Evolutionary conservation across 2,329 filamentous ascomycete species (phyloP).

Genomic region (Emmonsia crescens): DNA sequence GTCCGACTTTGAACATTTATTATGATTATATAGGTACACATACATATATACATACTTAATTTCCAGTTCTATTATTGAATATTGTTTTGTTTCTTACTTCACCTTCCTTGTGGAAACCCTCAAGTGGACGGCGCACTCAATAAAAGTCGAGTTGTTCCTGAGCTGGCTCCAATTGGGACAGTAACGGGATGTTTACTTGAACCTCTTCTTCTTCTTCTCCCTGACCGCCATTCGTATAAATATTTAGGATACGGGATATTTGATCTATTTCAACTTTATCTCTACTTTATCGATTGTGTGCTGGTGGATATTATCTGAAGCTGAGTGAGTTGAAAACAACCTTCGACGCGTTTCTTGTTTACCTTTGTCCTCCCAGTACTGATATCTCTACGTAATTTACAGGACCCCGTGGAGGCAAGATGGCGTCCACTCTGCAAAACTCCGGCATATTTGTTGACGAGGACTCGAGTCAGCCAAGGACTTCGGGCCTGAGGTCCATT

Average conservation of each 20-base stretch:
- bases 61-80: background rate
- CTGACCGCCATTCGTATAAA: background rate
- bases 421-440: constrained; percentile 23
- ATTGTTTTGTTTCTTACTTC: background rate
- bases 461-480: constrained; percentile 24
- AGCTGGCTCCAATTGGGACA: background rate
- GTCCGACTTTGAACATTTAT: background rate
- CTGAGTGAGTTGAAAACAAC: background rate
- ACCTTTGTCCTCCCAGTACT: background rate
- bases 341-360: background rate
- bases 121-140: background rate
- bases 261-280: background rate
- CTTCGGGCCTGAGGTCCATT: constrained; percentile 43
- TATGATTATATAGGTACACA: too few relatives aligned
- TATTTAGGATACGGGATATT: background rate
- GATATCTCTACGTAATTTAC: background rate
- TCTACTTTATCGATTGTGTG: background rate
- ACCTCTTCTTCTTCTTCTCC: background rate
- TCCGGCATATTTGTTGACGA: constrained; percentile 30
- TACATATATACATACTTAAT: too few relatives aligned
- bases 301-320: background rate
- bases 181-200: background rate
- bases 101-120: background rate
- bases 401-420: constrained; percentile 13
- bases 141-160: background rate